Evolutionary conservation across 768 basidiomycete species (phyloP).

Genomic region (Mycena floridula): DNA sequence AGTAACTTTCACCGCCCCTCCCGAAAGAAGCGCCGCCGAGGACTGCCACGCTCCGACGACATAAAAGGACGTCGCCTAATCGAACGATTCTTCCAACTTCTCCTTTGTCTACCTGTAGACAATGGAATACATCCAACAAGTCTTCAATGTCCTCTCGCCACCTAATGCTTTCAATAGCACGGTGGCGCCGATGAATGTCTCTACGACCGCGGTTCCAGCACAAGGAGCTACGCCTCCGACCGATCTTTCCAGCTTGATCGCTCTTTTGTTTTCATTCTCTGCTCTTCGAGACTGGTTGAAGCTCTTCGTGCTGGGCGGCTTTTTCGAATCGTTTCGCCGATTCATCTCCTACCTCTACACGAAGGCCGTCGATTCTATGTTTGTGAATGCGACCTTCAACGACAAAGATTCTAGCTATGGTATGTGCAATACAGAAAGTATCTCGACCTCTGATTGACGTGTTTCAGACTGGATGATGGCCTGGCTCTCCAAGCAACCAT

Average conservation of each 20-base stretch:
- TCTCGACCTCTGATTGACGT: conserved; percentile 3
- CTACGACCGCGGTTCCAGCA: too few relatives aligned
- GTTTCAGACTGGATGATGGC: conserved; percentile 60
- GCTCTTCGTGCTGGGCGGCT: conserved; percentile 54
- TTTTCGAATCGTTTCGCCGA: conserved; percentile 54
- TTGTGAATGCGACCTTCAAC: conserved; percentile 57
- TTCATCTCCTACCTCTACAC: conserved; percentile 35
- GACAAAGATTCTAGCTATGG: conserved; percentile 53
- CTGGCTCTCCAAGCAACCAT: conserved; percentile 58
- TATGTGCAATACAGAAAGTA: conserved; percentile 24
- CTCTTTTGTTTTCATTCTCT: conserved; percentile 44
- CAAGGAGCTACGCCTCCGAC: conserved; percentile 2
- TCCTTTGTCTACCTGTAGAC: too few relatives aligned
- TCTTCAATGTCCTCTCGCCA: too few relatives aligned
- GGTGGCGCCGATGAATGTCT: too few relatives aligned
- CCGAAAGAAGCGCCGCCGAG: too few relatives aligned
- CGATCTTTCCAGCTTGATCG: conserved; percentile 28
- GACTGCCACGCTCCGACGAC: too few relatives aligned
- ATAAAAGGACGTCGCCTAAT: too few relatives aligned
- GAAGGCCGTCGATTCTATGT: conserved; percentile 43
- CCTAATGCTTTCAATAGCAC: too few relatives aligned
- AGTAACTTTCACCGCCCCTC: too few relatives aligned
- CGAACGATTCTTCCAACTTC: too few relatives aligned
- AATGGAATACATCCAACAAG: too few relatives aligned
- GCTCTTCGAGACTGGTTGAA: conserved; percentile 61